phyloP scores from a whole-genome alignment of 148 eudicot genomes.

The Vaccinium myrtillus region DNA sequence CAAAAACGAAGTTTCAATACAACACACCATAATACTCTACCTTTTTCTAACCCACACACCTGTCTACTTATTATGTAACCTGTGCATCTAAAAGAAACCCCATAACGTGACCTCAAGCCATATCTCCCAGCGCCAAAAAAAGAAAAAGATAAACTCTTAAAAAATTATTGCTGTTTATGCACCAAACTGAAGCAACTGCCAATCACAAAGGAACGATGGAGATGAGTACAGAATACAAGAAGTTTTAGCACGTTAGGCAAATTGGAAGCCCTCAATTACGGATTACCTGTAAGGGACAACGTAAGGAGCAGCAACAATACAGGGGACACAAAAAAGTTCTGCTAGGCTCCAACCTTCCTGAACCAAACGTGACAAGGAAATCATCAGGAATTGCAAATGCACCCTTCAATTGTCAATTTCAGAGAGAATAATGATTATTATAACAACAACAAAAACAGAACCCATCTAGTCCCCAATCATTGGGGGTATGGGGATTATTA shows the following conservation, averaged over 20 bases:
- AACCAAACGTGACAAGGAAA: conserved; percentile 12
- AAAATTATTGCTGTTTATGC: not conserved
- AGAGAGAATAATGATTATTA: not conserved
- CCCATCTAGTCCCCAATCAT: too few species aligned
- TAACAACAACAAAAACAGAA: too few species aligned
- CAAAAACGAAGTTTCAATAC: not conserved
- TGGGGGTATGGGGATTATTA: too few species aligned
- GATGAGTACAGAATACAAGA: not conserved
- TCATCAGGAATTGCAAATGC: not conserved
- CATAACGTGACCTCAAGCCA: not conserved
- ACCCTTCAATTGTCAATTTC: not conserved
- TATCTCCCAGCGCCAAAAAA: not conserved
- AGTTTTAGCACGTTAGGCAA: not conserved
- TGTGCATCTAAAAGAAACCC: not conserved
- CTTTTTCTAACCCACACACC: not conserved
- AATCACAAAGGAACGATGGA: not conserved
- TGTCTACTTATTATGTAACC: not conserved
- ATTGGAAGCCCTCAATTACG: conserved; percentile 22
- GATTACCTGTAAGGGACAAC: conserved; percentile 72
- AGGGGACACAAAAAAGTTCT: conserved; percentile 66
- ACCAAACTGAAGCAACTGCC: conserved; percentile 5
- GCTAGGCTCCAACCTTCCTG: conserved; percentile 99
- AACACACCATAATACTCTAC: not conserved
- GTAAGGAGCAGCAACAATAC: conserved; percentile 90
- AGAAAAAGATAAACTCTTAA: not conserved